A percentile compares a stretch with the other conserved stretches of the same genome.
Evolutionary conservation across 306 rosid genomes (phyloP).

Genomic region (Trifolium fragiferum): DNA sequence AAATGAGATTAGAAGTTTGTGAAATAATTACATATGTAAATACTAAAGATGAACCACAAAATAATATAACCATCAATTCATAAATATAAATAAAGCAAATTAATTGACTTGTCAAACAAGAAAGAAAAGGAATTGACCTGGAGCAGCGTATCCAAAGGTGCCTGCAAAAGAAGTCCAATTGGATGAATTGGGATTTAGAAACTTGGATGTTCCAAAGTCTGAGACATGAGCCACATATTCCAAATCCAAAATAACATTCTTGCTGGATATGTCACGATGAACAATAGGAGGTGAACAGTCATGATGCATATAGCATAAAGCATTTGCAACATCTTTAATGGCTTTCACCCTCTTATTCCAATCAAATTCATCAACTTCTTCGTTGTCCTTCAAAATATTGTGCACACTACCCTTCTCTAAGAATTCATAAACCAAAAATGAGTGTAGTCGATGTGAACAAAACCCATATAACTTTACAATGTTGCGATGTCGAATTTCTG

Average conservation of each 20-base stretch:
- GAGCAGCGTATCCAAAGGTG: neutral
- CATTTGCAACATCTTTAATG: neutral
- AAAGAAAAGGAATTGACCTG: neutral
- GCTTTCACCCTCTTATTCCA: neutral
- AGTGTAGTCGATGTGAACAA: neutral
- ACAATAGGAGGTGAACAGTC: neutral
- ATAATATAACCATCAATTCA: too few species aligned
- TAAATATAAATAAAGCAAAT: neutral
- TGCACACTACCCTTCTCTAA: neutral
- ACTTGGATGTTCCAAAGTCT: neutral
- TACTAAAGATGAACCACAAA: neutral
- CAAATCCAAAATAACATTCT: conserved; percentile 3
- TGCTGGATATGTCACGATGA: conserved; percentile 1
- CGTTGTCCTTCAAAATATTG: neutral
- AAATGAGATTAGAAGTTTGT: neutral
- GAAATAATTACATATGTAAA: neutral
- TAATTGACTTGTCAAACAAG: too few species aligned
- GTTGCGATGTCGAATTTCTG: neutral
- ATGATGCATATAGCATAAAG: neutral
- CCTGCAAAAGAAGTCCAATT: neutral
- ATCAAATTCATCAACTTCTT: neutral
- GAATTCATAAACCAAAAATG: conserved; percentile 1
- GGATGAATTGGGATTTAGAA: neutral
- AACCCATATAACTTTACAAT: conserved; percentile 3
- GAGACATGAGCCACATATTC: conserved; percentile 9